These are phyloP conservation scores for Boletus bicolor DNA, from an alignment of 768 basidiomycete species.

Conservation along the genomic window DNA sequence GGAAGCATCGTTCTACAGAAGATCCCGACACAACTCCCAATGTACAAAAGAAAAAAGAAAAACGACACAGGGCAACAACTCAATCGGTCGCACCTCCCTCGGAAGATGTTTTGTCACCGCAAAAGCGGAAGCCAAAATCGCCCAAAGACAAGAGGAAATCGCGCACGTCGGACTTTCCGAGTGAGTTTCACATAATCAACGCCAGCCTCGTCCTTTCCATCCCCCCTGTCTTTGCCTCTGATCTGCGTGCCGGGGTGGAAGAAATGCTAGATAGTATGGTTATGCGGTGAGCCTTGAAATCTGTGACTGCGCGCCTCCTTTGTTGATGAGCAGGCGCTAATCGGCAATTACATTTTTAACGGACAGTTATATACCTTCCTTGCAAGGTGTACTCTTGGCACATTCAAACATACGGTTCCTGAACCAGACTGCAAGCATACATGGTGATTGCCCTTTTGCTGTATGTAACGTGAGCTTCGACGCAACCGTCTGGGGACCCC, in stretches of 20 bases:
- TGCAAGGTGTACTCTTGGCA: constrained; percentile 82
- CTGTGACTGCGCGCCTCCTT: constrained; percentile 1
- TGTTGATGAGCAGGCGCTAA: constrained; percentile 1
- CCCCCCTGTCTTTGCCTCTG: constrained; percentile 74
- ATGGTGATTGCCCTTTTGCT: constrained; percentile 82
- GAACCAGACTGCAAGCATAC: constrained; percentile 60
- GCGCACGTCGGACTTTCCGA: constrained; percentile 28
- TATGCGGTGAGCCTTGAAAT: constrained; percentile 70
- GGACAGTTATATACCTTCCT: constrained; percentile 81
- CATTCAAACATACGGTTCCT: constrained; percentile 77
- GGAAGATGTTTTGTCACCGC: constrained; percentile 9
- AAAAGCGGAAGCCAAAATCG: constrained; percentile 22
- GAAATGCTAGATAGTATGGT: constrained; percentile 94
- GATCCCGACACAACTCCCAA: constrained; percentile 15
- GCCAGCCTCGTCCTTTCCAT: constrained; percentile 72
- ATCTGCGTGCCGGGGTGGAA: constrained; percentile 71
- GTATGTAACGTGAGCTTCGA: constrained; percentile 74
- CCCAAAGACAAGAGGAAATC: constrained; percentile 38
- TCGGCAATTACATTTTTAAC: neutral
- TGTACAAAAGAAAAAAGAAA: constrained; percentile 37
- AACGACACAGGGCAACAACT: constrained; percentile 21
- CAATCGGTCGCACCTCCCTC: neutral
- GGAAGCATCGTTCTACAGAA: constrained; percentile 40
- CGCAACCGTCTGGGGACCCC: constrained; percentile 86
- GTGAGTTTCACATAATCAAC: constrained; percentile 60